These are phyloP conservation scores for Clohesyomyces aquaticus DNA, from an alignment of 495 filamentous ascomycete species.

Conservation along the genomic window DNA sequence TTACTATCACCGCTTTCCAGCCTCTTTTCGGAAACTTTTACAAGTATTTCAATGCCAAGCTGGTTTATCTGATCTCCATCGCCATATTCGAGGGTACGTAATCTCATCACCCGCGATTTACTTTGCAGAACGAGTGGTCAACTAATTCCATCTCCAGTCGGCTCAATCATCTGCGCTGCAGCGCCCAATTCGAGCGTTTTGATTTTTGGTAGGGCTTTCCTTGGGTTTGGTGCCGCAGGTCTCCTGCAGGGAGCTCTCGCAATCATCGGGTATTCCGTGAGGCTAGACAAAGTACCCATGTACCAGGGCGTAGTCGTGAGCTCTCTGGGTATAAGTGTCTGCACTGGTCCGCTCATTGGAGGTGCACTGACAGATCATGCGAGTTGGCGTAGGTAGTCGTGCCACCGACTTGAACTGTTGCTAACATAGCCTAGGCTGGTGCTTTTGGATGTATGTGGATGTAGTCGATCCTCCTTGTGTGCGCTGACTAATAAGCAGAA, in stretches of 20 bases:
- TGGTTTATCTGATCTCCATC: conserved; percentile 32
- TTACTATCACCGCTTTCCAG: conserved; percentile 52
- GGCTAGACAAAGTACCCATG: conserved; percentile 18
- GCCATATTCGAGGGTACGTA: conserved; percentile 38
- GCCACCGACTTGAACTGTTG: background rate
- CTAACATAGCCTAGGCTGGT: conserved; percentile 23
- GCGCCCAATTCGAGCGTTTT: conserved; percentile 51
- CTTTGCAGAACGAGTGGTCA: background rate
- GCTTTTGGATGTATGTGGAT: conserved; percentile 19
- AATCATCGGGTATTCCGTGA: conserved; percentile 2
- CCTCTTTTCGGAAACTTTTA: conserved; percentile 41
- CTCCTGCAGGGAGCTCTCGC: conserved; percentile 24
- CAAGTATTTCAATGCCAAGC: conserved; percentile 38
- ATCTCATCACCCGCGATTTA: background rate
- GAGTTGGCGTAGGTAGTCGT: conserved; percentile 21
- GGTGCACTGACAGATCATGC: conserved; percentile 40
- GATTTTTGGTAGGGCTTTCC: conserved; percentile 54
- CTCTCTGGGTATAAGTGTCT: conserved; percentile 41
- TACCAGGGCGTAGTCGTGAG: conserved; percentile 36
- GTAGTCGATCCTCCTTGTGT: conserved; percentile 5
- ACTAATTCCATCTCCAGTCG: conserved; percentile 37
- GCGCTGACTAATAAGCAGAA: conserved; percentile 14
- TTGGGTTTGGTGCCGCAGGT: conserved; percentile 41
- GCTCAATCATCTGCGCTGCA: conserved; percentile 52
- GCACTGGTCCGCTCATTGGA: conserved; percentile 40